Conservation (phyloP, 2,329 filamentous ascomycete species). For the Aureobasidium musti region DNA sequence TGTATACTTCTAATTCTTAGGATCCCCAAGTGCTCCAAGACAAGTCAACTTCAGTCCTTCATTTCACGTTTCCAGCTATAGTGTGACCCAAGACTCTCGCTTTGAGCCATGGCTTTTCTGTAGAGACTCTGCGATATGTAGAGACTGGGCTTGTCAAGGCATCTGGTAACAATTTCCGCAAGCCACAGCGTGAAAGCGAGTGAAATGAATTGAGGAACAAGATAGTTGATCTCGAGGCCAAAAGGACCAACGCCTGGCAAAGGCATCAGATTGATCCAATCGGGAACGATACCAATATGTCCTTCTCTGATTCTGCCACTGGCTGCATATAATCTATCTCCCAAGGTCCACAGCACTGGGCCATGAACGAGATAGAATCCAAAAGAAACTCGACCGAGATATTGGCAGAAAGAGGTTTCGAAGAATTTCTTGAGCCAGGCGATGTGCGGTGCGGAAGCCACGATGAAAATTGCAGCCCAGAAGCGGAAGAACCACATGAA, state of each 20-base stretch:
- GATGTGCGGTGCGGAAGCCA: conserved; percentile 58
- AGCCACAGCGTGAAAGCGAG: conserved; percentile 59
- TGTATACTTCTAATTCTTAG: no score
- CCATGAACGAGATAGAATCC: conserved; percentile 63
- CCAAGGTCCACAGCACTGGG: conserved; percentile 58
- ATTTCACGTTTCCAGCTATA: background rate
- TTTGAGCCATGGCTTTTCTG: conserved; percentile 35
- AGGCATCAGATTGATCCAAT: conserved; percentile 58
- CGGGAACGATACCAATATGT: conserved; percentile 52
- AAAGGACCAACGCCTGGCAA: conserved; percentile 58
- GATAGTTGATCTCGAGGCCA: conserved; percentile 61
- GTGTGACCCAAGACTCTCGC: background rate
- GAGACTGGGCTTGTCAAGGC: conserved; percentile 62
- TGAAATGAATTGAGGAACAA: conserved; percentile 60
- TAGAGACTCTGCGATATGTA: conserved; percentile 59
- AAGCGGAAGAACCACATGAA: conserved; percentile 59
- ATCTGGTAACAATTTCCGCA: conserved; percentile 56
- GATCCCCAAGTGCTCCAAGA: no score
- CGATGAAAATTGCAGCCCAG: conserved; percentile 58
- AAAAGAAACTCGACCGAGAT: conserved; percentile 61
- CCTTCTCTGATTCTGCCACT: conserved; percentile 55
- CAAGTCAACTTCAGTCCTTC: background rate
- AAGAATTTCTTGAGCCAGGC: conserved; percentile 58
- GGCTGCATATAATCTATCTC: conserved; percentile 62
- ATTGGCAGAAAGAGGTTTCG: conserved; percentile 58